Percentiles rank a stretch among this genome's conserved stretches.
These are phyloP conservation scores for Lathyrus oleraceus DNA, from an alignment of 306 rosid genomes.

Conservation along the genomic window DNA sequence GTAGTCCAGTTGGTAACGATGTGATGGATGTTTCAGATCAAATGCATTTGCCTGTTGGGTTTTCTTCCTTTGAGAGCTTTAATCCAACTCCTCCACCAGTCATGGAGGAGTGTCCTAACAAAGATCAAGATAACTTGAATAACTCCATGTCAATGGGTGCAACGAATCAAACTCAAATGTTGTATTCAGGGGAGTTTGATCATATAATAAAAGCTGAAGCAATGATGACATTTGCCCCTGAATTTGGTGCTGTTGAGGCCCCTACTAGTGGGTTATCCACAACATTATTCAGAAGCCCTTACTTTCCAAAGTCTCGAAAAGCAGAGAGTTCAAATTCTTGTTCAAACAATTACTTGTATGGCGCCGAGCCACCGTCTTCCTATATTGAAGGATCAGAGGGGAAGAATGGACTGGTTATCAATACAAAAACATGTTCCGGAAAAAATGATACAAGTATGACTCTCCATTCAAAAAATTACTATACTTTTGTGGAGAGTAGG, in stretches of 20 bases:
- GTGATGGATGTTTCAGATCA: slow-evolving; percentile 75
- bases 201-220: slow-evolving; percentile 94
- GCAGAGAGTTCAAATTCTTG: slow-evolving; percentile 72
- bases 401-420: slow-evolving; percentile 54
- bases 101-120: slow-evolving; percentile 63
- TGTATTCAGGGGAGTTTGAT: slow-evolving; percentile 73
- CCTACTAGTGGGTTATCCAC: slow-evolving; percentile 73
- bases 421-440: slow-evolving; percentile 51
- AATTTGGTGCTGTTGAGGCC: slow-evolving; percentile 96
- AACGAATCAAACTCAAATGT: slow-evolving; percentile 52
- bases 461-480: slow-evolving; percentile 60
- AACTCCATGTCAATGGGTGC: slow-evolving; percentile 51
- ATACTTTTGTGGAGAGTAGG: slow-evolving; percentile 66
- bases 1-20: slow-evolving; percentile 67
- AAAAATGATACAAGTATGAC: slow-evolving; percentile 46
- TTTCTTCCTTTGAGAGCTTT: slow-evolving; percentile 77
- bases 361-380: slow-evolving; percentile 85
- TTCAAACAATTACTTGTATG: slow-evolving; percentile 70
- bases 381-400: slow-evolving; percentile 69
- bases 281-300: slow-evolving; percentile 79
- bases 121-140: slow-evolving; percentile 58
- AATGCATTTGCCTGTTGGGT: slow-evolving; percentile 66
- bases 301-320: slow-evolving; percentile 70
- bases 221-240: slow-evolving; percentile 91
- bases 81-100: slow-evolving; percentile 62